Evolutionary conservation across 805 yeast species (phyloP).

Genomic region (Tetrapisispora namnaoensis): DNA sequence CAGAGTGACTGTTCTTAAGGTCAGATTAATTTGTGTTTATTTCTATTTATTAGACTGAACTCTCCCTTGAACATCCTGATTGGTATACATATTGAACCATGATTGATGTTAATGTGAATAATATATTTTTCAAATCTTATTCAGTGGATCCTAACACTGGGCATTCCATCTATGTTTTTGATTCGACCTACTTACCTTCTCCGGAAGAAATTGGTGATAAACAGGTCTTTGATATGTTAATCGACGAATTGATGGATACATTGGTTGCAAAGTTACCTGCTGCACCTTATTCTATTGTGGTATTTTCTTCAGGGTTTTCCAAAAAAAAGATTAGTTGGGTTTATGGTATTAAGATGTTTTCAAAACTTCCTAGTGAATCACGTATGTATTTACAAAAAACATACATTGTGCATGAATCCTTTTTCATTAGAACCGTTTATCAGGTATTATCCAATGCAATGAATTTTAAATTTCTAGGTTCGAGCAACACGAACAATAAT

Average conservation of each 20-base stretch:
- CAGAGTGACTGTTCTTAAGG: no score
- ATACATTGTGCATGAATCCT: slow-evolving; percentile 80
- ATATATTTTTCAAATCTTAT: slow-evolving; percentile 48
- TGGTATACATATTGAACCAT: slow-evolving; percentile 3
- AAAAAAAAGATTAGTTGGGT: slow-evolving; percentile 45
- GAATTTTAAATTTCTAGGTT: slow-evolving; percentile 36
- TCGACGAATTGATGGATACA: slow-evolving; percentile 47
- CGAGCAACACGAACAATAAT: slow-evolving; percentile 7
- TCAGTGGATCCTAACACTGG: slow-evolving; percentile 57
- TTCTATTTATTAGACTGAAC: neutral
- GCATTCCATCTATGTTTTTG: slow-evolving; percentile 71
- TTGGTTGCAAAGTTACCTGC: slow-evolving; percentile 50
- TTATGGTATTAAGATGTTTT: slow-evolving; percentile 55
- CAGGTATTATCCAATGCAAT: slow-evolving; percentile 60
- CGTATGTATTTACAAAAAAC: slow-evolving; percentile 49
- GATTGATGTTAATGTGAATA: slow-evolving; percentile 29
- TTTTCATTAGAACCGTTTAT: slow-evolving; percentile 73
- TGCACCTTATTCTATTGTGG: slow-evolving; percentile 53
- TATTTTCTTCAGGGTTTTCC: slow-evolving; percentile 77
- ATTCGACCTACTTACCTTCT: slow-evolving; percentile 69
- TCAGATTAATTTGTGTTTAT: no score
- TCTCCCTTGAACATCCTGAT: neutral
- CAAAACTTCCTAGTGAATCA: slow-evolving; percentile 46
- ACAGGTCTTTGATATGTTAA: slow-evolving; percentile 29
- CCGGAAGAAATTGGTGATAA: slow-evolving; percentile 35